Conservation (phyloP, 2,329 filamentous ascomycete species). For the Penicillium griseofulvum region DNA sequence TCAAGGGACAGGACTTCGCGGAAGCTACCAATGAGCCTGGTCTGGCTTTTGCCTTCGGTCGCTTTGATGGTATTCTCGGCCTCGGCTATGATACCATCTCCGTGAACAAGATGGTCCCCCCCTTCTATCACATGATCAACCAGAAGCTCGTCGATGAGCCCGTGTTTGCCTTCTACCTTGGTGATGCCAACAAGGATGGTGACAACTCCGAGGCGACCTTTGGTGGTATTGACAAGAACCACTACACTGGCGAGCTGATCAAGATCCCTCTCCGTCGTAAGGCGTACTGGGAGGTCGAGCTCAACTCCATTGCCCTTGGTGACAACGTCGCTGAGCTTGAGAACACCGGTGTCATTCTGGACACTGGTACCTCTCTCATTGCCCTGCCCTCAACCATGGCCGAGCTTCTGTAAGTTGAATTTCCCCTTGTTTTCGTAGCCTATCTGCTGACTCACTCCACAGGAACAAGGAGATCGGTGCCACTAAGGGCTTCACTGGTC, state of each 20-base stretch:
- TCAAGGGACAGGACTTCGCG: slow-evolving; percentile 90
- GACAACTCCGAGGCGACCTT: slow-evolving; percentile 84
- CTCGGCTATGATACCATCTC: slow-evolving; percentile 93
- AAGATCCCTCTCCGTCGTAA: slow-evolving; percentile 95
- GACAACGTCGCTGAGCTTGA: slow-evolving; percentile 84
- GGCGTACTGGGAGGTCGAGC: slow-evolving; percentile 99
- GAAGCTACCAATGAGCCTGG: slow-evolving; percentile 95
- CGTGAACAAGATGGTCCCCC: slow-evolving; percentile 92
- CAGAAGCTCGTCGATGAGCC: slow-evolving; percentile 87
- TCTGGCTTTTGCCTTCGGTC: slow-evolving; percentile 93
- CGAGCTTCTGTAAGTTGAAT: slow-evolving; percentile 69
- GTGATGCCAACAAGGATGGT: slow-evolving; percentile 66
- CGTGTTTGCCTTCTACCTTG: slow-evolving; percentile 95
- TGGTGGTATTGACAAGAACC: slow-evolving; percentile 78
- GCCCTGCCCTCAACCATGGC: slow-evolving; percentile 87
- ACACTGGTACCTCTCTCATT: slow-evolving; percentile 97
- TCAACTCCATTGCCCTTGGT: slow-evolving; percentile 87
- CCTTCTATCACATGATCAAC: slow-evolving; percentile 94
- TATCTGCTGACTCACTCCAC: slow-evolving; percentile 12
- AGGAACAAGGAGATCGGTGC: slow-evolving; percentile 93
- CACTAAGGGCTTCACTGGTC: slow-evolving; percentile 95
- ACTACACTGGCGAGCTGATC: slow-evolving; percentile 81
- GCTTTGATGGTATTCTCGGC: slow-evolving; percentile 95
- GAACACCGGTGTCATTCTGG: slow-evolving; percentile 91
- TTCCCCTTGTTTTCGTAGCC: background rate